Base-by-base conservation (phyloP, 1,284 basidiomycete species). In the Phaffia rhodozyma region DNA sequence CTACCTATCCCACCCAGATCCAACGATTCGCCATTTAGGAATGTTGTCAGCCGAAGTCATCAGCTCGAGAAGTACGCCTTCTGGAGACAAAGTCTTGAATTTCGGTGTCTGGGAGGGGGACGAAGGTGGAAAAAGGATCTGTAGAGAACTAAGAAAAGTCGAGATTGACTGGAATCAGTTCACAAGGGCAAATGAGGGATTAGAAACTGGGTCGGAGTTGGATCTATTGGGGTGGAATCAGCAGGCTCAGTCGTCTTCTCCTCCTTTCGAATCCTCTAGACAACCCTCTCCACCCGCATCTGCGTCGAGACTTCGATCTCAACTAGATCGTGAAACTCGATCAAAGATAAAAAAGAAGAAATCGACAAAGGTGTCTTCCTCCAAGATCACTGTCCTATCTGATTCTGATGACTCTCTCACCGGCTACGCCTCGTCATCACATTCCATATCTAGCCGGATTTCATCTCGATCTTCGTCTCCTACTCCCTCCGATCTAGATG, bases 31-130 rank as follows among this genome's bases (percentile, higher is more conserved):
- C 1, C 80, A 86, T n/a, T 86, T 91, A 68, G 94, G 94, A 2
- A 96, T 97, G 92, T 81, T 97, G 16, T 84, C 85, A 0, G 94
- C 89, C 0, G 94, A 98, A 74, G 77, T 87, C 27, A 63, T 79
- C 7, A 73, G 71, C 64, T 69, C 68, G 63, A 69, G 68, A 27
- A 77, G 72, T 7, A 69, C 38, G 13, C 13, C 38, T 72, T 3
- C 57, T 61, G 3, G 70, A 70, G 1, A 58, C 79, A 87, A 86
- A 73, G 79, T 80, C 52, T 79, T 97, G 7, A 79, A 83, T 65
- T 97, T 97, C 68, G 84, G 81, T 0, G 82, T 81, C 51, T 97
- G 94, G 94, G 85, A 88, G 3, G 91, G 87, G 1, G 79, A 82
- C 0, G 85, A 84, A 1, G 80, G 83, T n/a, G 85, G 83, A 5